phyloP scores from a whole-genome alignment of 768 basidiomycete genomes.

The Gyrodon lividus region DNA sequence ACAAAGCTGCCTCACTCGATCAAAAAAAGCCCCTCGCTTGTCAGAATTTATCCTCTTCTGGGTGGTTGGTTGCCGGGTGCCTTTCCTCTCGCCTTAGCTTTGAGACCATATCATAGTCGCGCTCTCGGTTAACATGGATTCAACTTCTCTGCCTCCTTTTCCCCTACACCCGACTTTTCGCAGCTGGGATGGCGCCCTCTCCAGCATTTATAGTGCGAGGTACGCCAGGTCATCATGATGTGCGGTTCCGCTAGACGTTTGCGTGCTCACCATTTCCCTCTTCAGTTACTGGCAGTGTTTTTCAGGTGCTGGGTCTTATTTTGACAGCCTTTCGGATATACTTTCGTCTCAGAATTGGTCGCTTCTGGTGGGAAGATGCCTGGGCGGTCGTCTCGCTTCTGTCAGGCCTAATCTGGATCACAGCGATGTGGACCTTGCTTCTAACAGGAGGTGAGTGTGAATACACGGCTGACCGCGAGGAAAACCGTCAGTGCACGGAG shows the following conservation, averaged over 20 bases:
- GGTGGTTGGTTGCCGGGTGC: background rate
- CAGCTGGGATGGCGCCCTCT: background rate
- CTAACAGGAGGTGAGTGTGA: background rate
- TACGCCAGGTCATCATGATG: background rate
- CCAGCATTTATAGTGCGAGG: slow-evolving; percentile 2
- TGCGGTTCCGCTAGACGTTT: background rate
- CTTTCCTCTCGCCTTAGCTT: background rate
- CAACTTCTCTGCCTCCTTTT: background rate
- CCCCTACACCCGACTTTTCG: background rate
- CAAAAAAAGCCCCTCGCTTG: slow-evolving; percentile 7
- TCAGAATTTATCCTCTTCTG: slow-evolving; percentile 4
- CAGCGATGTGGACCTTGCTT: background rate
- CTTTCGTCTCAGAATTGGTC: slow-evolving; percentile 5
- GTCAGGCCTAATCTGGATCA: background rate
- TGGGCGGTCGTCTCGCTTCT: slow-evolving; percentile 4
- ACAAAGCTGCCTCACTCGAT: slow-evolving; percentile 5
- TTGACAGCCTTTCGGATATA: slow-evolving; percentile 4
- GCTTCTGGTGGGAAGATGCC: slow-evolving; percentile 17
- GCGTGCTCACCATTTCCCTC: background rate
- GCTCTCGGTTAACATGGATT: background rate
- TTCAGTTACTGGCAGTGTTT: background rate
- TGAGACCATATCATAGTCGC: no score
- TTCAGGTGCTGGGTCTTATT: slow-evolving; percentile 1
- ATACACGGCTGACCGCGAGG: background rate
- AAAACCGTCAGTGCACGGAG: background rate